These are phyloP conservation scores for Beauveria medogensis DNA, from an alignment of 2,329 filamentous ascomycete species.

Conservation along the genomic window DNA sequence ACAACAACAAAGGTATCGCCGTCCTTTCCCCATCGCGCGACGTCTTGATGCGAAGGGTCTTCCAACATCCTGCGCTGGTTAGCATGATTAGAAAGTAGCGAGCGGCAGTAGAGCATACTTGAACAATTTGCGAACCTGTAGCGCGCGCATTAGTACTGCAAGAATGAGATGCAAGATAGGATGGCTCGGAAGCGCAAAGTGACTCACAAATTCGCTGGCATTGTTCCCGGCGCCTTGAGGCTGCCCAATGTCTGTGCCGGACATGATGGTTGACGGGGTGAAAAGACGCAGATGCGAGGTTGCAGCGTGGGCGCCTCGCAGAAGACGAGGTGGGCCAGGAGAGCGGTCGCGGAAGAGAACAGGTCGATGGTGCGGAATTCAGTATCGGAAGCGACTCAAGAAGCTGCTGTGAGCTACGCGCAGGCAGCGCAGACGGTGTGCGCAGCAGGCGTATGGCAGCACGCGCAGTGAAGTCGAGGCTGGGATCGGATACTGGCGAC, in stretches of 20 bases:
- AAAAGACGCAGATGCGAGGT: not conserved
- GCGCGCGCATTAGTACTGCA: conserved; percentile 21
- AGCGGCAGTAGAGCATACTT: conserved; percentile 55
- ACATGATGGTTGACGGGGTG: conserved; percentile 20
- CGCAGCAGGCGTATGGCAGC: not conserved
- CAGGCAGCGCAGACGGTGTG: not conserved
- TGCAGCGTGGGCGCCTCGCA: conserved; percentile 1
- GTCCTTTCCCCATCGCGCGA: conserved; percentile 91
- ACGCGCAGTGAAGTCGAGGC: not conserved
- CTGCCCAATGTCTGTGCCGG: conserved; percentile 24
- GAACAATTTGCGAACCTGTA: conserved; percentile 92
- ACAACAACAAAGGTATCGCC: conserved; percentile 95
- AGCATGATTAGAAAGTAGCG: conserved; percentile 8
- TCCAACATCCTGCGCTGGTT: conserved; percentile 73
- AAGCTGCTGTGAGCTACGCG: not conserved
- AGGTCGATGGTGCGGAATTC: not conserved
- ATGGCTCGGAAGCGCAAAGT: not conserved
- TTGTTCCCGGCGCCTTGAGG: conserved; percentile 53
- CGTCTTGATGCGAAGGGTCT: conserved; percentile 83
- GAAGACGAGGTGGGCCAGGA: conserved; percentile 3
- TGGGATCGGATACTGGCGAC: not conserved
- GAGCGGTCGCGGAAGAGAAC: not conserved
- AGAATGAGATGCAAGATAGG: no score
- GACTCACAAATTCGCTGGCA: conserved; percentile 90
- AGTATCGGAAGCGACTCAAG: not conserved